Evolutionary conservation across 495 filamentous ascomycete species (phyloP), one percentile per base, ranked within the genome.

Genomic region (Neurospora sublineolata): DNA sequence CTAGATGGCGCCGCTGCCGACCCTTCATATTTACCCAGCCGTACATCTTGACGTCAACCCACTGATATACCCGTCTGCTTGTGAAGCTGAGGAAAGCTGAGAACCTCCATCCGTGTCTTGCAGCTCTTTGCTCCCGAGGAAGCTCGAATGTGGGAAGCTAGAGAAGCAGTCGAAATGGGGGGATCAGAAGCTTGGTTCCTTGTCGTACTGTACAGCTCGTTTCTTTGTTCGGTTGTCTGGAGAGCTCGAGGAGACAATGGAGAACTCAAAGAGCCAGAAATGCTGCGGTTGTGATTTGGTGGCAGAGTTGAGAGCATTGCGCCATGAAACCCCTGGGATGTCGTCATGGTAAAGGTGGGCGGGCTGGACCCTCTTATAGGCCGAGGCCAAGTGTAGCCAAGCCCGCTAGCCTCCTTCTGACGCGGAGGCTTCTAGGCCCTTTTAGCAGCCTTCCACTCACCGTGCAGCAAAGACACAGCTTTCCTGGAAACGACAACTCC

Each of bases 331-430:
- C 67, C 70, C 60, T 71, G 70, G 9, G 33, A 69, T 71, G 70
- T 68, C 70, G 70, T 71, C 70, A 71, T 71, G 37, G 18, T n/a
- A 23, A 68, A 68, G 70, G 60, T 69, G 60, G 70, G 70, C 52
- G 64, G 33, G 67, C 18, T 38, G 14, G 70, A 14, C 70, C n/a
- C n/a, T 71, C 52, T 64, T 64, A 64, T 64, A 33, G 52, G 52
- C 52, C 52, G 27, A 64, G 52, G 52, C 52, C 52, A n/a, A n/a
- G n/a, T n/a, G n/a, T n/a, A n/a, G n/a, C n/a, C n/a, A 64, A 64
- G 52, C 52, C 52, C 52, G 27, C 52, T 64, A 64, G 52, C 52
- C 52, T 64, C 52, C 52, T 64, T 64, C 27, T 64, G 52, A 64
- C 52, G 52, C 52, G 4, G 52, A 64, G 52, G 52, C 52, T 64